Base-by-base conservation (phyloP, 164 flowering plant species). In the Vitis rotundifolia region DNA sequence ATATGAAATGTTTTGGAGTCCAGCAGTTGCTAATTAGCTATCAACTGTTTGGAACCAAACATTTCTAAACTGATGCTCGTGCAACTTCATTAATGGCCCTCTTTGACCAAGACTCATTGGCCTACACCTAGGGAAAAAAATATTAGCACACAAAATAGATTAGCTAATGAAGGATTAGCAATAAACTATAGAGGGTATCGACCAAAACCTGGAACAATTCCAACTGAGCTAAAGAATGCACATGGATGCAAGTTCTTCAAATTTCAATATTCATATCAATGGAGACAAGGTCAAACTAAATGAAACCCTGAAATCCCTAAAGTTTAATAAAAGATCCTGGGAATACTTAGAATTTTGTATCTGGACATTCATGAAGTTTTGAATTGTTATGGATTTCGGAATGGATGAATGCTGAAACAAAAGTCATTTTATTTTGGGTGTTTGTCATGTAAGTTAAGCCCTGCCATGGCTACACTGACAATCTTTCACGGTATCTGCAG, bases 141-240 rank as follows among this genome's bases (percentile, higher is more conserved):
- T 13, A 11, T 13, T 53, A 53, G 56, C 14, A 13, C 26, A 22
- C 26, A 22, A 22, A 22, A 22, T 22, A 22, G 26, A 22, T 22
- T 22, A 53, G 56, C 56, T 53, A 53, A 53, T 57, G 59, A 18
- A 16, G 18, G 59, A 57, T 57, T 57, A 18, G 28, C 22, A 57
- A 57, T 19, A 26, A 57, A 9, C 28, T 18, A 19, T 19, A 11
- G 44, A 37, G 44, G 44, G 44, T 37, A 37, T 37, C 1, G 0
- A 37, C 44, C 7, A 0, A 37, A 37, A 37, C 0, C 44, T 37
- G 44, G 44, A 53, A 26, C 68, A 3, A 65, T 11, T 65, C 68
- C 59, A 65, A 18, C 58, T 64, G 57, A 26, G 55, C 68, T 14
- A 37, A 37, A 65, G 55, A 7, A 52, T 54, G 68, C 58, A 65